Conservation (phyloP, 2,329 filamentous ascomycete species). For the Xylaria arbuscula region DNA sequence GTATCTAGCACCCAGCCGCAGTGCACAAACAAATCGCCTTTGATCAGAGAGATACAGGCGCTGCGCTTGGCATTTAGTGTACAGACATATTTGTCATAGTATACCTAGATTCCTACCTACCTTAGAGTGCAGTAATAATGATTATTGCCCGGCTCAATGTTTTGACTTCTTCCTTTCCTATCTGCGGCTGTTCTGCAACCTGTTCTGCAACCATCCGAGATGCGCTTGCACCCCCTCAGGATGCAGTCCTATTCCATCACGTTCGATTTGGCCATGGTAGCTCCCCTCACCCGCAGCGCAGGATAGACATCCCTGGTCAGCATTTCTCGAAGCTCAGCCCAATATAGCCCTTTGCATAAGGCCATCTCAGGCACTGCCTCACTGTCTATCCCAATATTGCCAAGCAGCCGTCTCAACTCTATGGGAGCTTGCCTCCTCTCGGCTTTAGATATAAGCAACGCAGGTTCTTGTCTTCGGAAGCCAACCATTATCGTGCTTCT, state of each 20-base stretch:
- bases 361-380: background rate
- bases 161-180: background rate
- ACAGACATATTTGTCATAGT: too few species aligned
- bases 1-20: too few species aligned
- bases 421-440: background rate
- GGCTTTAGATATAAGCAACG: background rate
- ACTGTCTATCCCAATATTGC: background rate
- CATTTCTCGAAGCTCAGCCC: background rate
- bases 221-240: too few species aligned
- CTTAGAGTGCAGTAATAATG: too few species aligned
- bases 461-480: background rate
- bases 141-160: too few species aligned
- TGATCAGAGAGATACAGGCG: too few species aligned
- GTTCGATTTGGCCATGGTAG: background rate
- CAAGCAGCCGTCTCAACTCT: slow-evolving; percentile 8
- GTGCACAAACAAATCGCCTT: too few species aligned
- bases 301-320: slow-evolving; percentile 22
- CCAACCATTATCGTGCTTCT: background rate
- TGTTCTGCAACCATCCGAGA: too few species aligned
- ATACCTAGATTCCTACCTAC: too few species aligned
- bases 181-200: background rate
- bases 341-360: background rate
- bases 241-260: background rate
- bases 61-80: too few species aligned
- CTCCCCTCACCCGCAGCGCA: slow-evolving; percentile 6